Evolutionary conservation across 306 rosid species (phyloP).

Genomic region (Prunus davidiana): DNA sequence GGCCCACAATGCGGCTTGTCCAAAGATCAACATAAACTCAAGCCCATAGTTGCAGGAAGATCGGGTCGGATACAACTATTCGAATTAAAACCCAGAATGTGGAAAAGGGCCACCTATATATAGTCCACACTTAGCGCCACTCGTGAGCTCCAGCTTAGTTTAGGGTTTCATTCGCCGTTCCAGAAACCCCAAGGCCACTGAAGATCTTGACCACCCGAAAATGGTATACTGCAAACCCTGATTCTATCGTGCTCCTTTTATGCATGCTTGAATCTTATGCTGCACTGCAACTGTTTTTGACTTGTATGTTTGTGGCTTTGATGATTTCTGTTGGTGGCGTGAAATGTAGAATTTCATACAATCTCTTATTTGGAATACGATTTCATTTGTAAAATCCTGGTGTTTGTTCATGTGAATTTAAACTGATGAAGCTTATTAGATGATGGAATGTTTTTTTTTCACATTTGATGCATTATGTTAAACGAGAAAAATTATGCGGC

Average conservation of each 20-base stretch:
- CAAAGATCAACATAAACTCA: not conserved
- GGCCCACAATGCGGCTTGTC: not conserved
- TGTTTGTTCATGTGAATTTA: not conserved
- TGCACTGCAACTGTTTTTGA: not conserved
- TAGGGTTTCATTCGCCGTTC: constrained; percentile 5
- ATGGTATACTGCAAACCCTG: not conserved
- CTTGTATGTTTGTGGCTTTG: not conserved
- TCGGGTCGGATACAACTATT: not conserved
- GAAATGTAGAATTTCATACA: not conserved
- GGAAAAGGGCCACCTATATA: not conserved
- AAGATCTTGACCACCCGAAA: not conserved
- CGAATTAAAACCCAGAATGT: not conserved
- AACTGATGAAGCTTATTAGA: not conserved
- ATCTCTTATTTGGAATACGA: not conserved
- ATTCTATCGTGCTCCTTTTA: not conserved
- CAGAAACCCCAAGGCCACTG: not conserved
- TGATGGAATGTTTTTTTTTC: not conserved
- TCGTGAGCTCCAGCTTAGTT: not conserved
- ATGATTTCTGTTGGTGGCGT: not conserved
- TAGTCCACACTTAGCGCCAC: not conserved
- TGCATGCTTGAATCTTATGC: not conserved
- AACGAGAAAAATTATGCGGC: too few relatives aligned
- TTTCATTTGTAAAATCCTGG: not conserved
- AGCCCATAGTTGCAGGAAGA: not conserved
- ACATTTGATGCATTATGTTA: not conserved